Percentiles rank a stretch among this genome's conserved stretches.
Conservation (phyloP, 768 basidiomycete species). For the Saitozyma podzolica region DNA sequence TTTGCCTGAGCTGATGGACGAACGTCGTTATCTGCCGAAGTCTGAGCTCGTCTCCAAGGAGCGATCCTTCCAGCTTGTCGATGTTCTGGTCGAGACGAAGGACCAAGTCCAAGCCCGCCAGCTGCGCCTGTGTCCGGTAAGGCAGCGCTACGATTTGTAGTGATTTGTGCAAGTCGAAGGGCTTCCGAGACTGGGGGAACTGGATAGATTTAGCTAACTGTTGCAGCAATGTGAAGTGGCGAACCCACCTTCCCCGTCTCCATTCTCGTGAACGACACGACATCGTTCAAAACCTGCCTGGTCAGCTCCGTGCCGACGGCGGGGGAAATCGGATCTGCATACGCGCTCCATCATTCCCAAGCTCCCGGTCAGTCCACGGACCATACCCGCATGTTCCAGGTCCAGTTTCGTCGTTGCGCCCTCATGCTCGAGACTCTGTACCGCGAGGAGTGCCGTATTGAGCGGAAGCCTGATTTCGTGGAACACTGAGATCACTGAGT, state of each 20-base stretch:
- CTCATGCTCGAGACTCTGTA: conserved; percentile 88
- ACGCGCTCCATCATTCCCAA: conserved; percentile 46
- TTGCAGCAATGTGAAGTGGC: too few species aligned
- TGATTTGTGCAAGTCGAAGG: conserved; percentile 56
- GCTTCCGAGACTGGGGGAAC: conserved; percentile 54
- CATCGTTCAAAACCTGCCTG: conserved; percentile 48
- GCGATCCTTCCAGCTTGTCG: conserved; percentile 53
- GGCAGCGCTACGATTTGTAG: conserved; percentile 53
- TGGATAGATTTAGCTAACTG: too few species aligned
- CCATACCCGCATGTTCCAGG: conserved; percentile 77
- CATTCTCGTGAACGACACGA: conserved; percentile 51
- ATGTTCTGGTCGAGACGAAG: conserved; percentile 64
- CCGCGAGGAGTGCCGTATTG: conserved; percentile 69
- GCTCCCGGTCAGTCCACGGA: conserved; percentile 62
- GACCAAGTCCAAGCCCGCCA: conserved; percentile 60
- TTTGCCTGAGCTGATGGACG: neutral
- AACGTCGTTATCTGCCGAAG: conserved; percentile 56
- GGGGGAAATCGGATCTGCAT: too few species aligned
- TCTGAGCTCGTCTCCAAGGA: conserved; percentile 79
- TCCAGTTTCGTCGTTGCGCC: conserved; percentile 61
- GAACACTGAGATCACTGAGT: conserved; percentile 52
- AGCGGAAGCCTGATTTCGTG: conserved; percentile 58
- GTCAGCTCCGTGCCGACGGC: neutral
- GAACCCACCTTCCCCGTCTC: conserved; percentile 60
- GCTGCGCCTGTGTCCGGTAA: conserved; percentile 41